Conservation (phyloP, 106 monocot species). For the Narthecium ossifragum region DNA sequence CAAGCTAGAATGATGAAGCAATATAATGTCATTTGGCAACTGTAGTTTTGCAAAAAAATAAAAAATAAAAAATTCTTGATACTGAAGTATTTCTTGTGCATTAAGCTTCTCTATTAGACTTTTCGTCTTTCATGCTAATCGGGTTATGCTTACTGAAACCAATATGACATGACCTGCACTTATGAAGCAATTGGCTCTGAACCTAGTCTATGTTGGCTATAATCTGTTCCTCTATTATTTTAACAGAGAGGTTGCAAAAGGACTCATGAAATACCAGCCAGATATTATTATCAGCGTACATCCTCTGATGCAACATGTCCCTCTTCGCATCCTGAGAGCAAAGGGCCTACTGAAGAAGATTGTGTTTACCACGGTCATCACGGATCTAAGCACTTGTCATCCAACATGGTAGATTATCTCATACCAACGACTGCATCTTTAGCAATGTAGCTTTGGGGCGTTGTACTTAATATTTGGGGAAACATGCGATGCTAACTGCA, state of each 20-base stretch:
- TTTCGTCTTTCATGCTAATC: too few species aligned
- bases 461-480: too few species aligned
- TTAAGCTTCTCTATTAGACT: too few species aligned
- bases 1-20: too few species aligned
- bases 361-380: slow-evolving; percentile 91
- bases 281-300: slow-evolving; percentile 99
- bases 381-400: slow-evolving; percentile 96
- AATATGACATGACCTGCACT: too few species aligned
- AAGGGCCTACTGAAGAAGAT: slow-evolving; percentile 93
- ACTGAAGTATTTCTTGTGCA: too few species aligned
- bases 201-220: slow-evolving; percentile 2
- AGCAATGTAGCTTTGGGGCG: too few species aligned
- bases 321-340: slow-evolving; percentile 72
- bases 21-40: too few species aligned
- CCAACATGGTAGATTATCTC: slow-evolving; percentile 74
- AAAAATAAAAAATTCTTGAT: too few species aligned
- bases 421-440: background rate
- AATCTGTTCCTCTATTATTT: slow-evolving; percentile 3
- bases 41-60: too few species aligned
- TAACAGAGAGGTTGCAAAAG: slow-evolving; percentile 87
- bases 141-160: too few species aligned
- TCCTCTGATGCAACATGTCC: slow-evolving; percentile 98
- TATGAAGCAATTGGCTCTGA: slow-evolving; percentile 8
- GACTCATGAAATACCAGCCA: slow-evolving; percentile 95
- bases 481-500: background rate